Evolutionary conservation across 1,284 basidiomycete genomes (phyloP), one percentile per base, ranked within the genome.

Genomic region (Sporisorium scitamineum): DNA sequence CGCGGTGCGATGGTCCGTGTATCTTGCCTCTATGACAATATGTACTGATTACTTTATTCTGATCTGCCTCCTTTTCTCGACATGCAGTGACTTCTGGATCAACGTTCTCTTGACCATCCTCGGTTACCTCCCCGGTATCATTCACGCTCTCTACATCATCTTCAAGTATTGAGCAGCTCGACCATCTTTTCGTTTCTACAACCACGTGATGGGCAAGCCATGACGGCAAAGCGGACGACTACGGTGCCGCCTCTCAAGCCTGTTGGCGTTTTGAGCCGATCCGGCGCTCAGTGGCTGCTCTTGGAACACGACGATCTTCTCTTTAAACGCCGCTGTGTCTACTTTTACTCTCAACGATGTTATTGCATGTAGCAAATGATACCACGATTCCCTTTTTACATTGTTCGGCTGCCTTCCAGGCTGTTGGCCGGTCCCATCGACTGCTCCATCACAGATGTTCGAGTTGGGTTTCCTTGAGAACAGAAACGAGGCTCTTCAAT

Each of bases 141-240:
- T 81, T 64, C 78, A 80, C 76, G 80, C 80, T 39, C 70, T 81
- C 45, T 81, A 81, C 78, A 72, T 81, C 63, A 81, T 81, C 65
- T 74, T 81, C 78, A 79, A 76, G 61, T 80, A 78, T 52, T 80
- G 62, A 71, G 67, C 57, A 60, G 16, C 6, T 34, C 14, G 11
- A 3, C n/a, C n/a, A 24, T 31, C 26, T 51, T 34, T n/a, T 14
- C 50, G 16, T 11, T 22, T 45, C 26, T 32, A 53, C 22, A 27
- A 37, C 26, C 3, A 29, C n/a, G 27, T 42, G 18, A 20, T 16
- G 3, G 14, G 16, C 24, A 5, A 32, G 32, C 29, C 42, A 32
- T n/a, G 54, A 39, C 8, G 37, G 37, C 11, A n/a, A 1, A 39
- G 37, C n/a, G n/a, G n/a, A n/a, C n/a, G n/a, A n/a, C n/a, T n/a